Evolutionary conservation across 2,329 filamentous ascomycete genomes (phyloP).

Genomic region (Beauveria pseudobassiana): DNA sequence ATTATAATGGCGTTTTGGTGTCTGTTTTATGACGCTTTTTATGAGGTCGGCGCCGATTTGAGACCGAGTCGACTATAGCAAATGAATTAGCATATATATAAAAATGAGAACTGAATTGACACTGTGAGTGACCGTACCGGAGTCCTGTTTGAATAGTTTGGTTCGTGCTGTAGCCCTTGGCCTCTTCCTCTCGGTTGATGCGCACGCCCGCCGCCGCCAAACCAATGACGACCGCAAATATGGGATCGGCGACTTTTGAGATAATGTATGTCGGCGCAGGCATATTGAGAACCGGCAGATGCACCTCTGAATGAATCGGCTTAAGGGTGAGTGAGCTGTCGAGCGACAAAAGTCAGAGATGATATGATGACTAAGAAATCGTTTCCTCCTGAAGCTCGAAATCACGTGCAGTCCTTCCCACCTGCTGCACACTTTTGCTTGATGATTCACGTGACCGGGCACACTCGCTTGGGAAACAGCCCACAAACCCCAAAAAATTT

Average conservation of each 20-base stretch:
- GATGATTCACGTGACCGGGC: conserved; percentile 26
- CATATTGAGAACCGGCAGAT: conserved; percentile 27
- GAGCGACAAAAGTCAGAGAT: neutral
- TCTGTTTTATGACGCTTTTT: neutral
- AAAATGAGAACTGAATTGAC: neutral
- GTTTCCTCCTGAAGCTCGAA: neutral
- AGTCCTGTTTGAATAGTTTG: conserved; percentile 42
- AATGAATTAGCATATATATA: conserved; percentile 1
- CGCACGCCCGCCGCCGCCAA: conserved; percentile 46
- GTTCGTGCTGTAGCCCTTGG: conserved; percentile 44
- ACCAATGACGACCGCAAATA: conserved; percentile 51
- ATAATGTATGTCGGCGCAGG: conserved; percentile 51
- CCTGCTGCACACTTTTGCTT: neutral
- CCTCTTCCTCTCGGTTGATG: conserved; percentile 54
- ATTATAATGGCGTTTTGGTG: neutral
- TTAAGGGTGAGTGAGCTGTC: neutral
- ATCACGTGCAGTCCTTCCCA: neutral
- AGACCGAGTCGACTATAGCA: conserved; percentile 24
- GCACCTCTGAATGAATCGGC: neutral
- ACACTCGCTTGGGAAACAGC: conserved; percentile 30
- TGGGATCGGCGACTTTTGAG: conserved; percentile 49
- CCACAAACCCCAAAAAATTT: conserved; percentile 35
- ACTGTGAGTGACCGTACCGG: conserved; percentile 23
- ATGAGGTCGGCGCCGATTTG: conserved; percentile 12
- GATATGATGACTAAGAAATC: neutral